Conservation (phyloP, 2,329 filamentous ascomycete genomes). For the Fusarium tupiense region DNA sequence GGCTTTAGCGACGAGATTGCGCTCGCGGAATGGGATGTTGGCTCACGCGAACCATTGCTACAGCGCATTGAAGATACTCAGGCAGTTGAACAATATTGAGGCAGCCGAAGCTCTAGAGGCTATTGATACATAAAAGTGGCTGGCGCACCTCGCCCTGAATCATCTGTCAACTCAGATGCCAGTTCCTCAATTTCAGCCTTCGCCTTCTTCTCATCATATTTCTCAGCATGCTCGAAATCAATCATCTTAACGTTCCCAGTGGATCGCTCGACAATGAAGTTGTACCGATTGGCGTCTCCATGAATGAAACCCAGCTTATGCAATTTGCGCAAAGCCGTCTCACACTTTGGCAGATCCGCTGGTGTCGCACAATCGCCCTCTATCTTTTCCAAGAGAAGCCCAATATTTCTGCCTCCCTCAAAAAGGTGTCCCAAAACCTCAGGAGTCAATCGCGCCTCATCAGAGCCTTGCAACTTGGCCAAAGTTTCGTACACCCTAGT, state of each 20-base stretch:
- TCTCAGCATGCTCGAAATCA: neutral
- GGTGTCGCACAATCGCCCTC: neutral
- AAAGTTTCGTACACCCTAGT: neutral
- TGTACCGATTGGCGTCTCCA: neutral
- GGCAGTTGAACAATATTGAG: accelerated
- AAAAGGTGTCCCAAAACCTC: neutral
- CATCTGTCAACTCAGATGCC: neutral
- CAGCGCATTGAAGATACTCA: neutral
- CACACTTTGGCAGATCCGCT: neutral
- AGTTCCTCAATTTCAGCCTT: neutral
- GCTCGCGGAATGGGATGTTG: neutral
- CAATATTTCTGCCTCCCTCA: neutral
- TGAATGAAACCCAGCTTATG: neutral
- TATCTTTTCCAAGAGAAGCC: neutral
- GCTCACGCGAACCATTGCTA: accelerated
- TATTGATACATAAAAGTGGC: neutral
- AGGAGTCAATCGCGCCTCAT: accelerated
- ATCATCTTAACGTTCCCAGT: neutral
- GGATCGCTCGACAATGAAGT: neutral
- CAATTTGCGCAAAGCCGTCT: neutral
- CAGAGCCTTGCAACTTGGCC: neutral
- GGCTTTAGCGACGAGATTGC: neutral
- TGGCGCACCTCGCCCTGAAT: neutral
- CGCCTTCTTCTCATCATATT: neutral
- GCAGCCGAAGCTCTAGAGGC: neutral